Evolutionary conservation across 2,329 filamentous ascomycete species (phyloP).

Genomic region (Onygenales sp.): DNA sequence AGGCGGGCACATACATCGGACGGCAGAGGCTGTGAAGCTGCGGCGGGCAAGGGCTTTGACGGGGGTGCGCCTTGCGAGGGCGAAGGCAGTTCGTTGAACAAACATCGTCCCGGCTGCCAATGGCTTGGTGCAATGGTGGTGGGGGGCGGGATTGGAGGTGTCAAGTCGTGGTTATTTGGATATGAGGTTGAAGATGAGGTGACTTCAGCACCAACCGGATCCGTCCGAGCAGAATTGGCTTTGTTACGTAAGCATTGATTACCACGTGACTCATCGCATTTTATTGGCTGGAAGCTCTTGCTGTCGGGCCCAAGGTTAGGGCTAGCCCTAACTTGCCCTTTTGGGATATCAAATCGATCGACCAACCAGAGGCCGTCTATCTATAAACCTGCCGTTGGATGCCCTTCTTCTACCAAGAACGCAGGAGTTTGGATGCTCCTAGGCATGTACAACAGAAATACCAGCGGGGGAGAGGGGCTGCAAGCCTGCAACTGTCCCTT

Average conservation of each 20-base stretch:
- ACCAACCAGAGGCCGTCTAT: neutral
- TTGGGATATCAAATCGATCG: neutral
- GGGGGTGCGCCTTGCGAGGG: slow-evolving; percentile 37
- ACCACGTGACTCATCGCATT: neutral
- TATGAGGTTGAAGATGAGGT: slow-evolving; percentile 1
- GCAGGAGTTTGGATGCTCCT: neutral
- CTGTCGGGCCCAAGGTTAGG: neutral
- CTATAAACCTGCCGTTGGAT: neutral
- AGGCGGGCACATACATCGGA: slow-evolving; percentile 35
- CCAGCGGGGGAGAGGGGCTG: too few species aligned
- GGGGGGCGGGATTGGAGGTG: neutral
- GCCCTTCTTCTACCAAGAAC: neutral
- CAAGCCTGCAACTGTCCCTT: too few species aligned
- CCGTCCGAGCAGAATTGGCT: neutral
- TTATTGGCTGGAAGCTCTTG: neutral
- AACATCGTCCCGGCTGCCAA: slow-evolving; percentile 29
- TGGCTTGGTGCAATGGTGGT: neutral
- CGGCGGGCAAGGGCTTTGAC: slow-evolving; percentile 33
- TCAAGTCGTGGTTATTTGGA: neutral
- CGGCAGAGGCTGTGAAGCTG: slow-evolving; percentile 36
- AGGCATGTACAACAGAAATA: neutral
- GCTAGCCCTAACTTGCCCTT: slow-evolving; percentile 1
- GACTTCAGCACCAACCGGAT: neutral
- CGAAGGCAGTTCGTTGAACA: slow-evolving; percentile 37
- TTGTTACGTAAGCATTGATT: neutral